Evolutionary conservation across 106 monocot species (phyloP).

Genomic region (Dendrobium catenatum): DNA sequence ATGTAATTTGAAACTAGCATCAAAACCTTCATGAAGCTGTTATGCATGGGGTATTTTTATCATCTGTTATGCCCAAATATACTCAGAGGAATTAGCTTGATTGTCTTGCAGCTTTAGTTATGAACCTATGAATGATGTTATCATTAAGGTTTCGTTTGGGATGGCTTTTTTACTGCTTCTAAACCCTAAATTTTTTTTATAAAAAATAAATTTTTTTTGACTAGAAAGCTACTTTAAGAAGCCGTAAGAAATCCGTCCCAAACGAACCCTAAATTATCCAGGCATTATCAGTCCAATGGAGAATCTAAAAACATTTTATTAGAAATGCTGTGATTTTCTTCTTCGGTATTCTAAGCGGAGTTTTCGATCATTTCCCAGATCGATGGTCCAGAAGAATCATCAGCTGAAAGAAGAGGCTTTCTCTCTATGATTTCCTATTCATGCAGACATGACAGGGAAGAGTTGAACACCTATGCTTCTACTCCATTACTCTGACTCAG

Average conservation of each 20-base stretch:
- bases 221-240: too few species aligned
- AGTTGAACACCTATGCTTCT: not conserved
- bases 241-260: too few species aligned
- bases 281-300: too few species aligned
- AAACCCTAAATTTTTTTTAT: too few species aligned
- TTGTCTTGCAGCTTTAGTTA: not conserved
- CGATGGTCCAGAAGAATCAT: conserved; percentile 14
- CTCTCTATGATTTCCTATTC: conserved; percentile 10
- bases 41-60: not conserved
- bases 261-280: too few species aligned
- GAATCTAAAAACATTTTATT: too few species aligned
- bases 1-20: not conserved
- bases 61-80: too few species aligned
- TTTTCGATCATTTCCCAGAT: conserved; percentile 14
- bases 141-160: not conserved
- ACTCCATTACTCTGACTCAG: not conserved
- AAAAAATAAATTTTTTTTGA: too few species aligned
- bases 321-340: not conserved
- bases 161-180: too few species aligned
- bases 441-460: not conserved
- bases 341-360: not conserved
- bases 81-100: too few species aligned
- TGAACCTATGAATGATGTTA: not conserved
- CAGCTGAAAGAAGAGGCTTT: conserved; percentile 20
- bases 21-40: not conserved